Percentiles rank a stretch among this genome's conserved stretches.
These are phyloP conservation scores for Globisporangium iwayamae DNA, from an alignment of 352 stramenopile genomes.

Conservation along the genomic window DNA sequence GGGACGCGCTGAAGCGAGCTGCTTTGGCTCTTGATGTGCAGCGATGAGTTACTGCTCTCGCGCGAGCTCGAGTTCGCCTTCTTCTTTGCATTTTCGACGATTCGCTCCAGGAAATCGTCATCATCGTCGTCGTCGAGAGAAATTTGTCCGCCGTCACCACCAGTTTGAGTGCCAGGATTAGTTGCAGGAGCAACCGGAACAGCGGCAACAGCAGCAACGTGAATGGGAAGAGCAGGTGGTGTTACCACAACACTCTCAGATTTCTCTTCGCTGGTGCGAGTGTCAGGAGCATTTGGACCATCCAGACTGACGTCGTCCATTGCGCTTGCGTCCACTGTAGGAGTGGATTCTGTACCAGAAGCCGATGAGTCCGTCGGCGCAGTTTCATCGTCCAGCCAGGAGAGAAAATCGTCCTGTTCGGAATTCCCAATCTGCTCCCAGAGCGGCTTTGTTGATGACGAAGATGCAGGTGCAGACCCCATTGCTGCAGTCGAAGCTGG, in stretches of 20 bases:
- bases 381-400: slow-evolving; percentile 66
- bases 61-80: slow-evolving; percentile 31
- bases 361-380: background rate
- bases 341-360: background rate
- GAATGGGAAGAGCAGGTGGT: slow-evolving; percentile 18
- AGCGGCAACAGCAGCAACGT: background rate
- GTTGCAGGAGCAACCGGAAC: background rate
- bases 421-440: slow-evolving; percentile 28
- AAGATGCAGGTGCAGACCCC: background rate
- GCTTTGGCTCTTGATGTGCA: slow-evolving; percentile 66
- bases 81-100: slow-evolving; percentile 52
- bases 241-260: background rate
- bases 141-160: slow-evolving; percentile 16
- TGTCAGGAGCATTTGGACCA: background rate
- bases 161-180: background rate
- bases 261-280: background rate
- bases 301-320: slow-evolving; percentile 21
- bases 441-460: slow-evolving; percentile 12
- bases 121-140: slow-evolving; percentile 37
- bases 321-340: background rate
- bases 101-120: slow-evolving; percentile 55
- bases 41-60: slow-evolving; percentile 52
- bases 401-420: slow-evolving; percentile 71
- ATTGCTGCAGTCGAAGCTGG: background rate
- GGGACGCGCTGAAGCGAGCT: slow-evolving; percentile 23